Percentiles rank a stretch among this genome's conserved stretches.
Conservation (phyloP, 192 early-diverging fungal genomes). For the Radiomyces spectabilis region DNA sequence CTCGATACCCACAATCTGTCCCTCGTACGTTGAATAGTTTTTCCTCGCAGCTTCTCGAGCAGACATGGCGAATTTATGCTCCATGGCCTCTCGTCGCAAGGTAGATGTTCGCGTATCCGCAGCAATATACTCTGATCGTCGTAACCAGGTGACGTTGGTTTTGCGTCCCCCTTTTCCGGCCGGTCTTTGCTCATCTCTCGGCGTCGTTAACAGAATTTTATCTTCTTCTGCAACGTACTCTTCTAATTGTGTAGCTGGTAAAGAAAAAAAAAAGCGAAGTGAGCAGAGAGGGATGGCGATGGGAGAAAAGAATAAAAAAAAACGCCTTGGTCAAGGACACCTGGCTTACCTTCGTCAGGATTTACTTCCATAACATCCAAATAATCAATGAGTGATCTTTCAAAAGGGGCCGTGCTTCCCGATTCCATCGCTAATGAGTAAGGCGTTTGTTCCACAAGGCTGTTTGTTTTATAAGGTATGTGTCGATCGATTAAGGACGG, state of each 20-base stretch:
- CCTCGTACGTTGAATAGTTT: constrained; percentile 29
- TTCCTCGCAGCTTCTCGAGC: constrained; percentile 12
- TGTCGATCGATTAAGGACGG: constrained; percentile 36
- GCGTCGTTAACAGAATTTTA: constrained; percentile 17
- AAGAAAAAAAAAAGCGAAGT: neutral
- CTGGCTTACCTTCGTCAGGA: constrained; percentile 15
- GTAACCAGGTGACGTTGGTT: constrained; percentile 41
- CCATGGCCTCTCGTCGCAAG: constrained; percentile 16
- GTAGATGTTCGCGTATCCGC: constrained; percentile 33
- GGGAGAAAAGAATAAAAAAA: constrained; percentile 8
- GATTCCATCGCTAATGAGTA: constrained; percentile 38
- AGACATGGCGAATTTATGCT: constrained; percentile 20
- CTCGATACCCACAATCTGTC: constrained; percentile 37
- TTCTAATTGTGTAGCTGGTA: neutral
- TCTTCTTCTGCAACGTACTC: constrained; percentile 23
- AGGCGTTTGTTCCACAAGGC: constrained; percentile 33
- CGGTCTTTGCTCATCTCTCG: constrained; percentile 3
- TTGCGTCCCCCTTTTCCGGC: constrained; percentile 16
- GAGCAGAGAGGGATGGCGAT: constrained; percentile 1
- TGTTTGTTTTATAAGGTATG: constrained; percentile 36
- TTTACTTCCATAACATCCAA: constrained; percentile 32
- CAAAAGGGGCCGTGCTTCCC: constrained; percentile 33
- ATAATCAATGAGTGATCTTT: constrained; percentile 36
- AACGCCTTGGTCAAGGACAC: neutral
- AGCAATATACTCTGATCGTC: constrained; percentile 49